Evolutionary conservation across 257 asterid species (phyloP), one percentile per base, ranked within the genome.

Genomic region (Solanum boliviense): DNA sequence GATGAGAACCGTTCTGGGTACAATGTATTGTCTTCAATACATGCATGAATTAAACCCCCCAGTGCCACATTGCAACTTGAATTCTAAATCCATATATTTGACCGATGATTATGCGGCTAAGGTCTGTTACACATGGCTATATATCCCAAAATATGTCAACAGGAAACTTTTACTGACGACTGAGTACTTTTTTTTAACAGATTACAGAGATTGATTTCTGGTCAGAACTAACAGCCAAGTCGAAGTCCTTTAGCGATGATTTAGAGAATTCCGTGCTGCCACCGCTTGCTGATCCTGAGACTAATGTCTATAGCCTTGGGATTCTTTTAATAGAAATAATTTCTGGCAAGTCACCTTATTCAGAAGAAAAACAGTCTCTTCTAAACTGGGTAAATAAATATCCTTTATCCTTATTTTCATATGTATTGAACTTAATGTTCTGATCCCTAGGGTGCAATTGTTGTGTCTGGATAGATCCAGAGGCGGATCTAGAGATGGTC

Each of bases 61-160:
- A 0, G 89, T 96, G 65, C 86, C 96, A 16, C 93, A 94, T 89
- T 88, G 93, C 58, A 95, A 95, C 86, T 90, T 96, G 91, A 94
- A 89, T 87, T 95, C 98, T 3, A 92, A 91, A 67, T 92, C 97
- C 34, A 86, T 95, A 83, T 93, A 90, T 91, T 94, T 96, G n/a
- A 96, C 99, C 1, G 99, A 96, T 82, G 99, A 96, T 75, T 96
- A 94, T 89, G 98, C 97, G 58, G 98, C 99, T 83, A 96, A 95
- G 97, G 97, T 93, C 84, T 79, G 91, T 71, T 31, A 78, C 27
- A 25, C 5, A 81, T 29, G 18, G 5, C 0, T 81, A 46, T 9
- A 3, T 27, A 18, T 25, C 27, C 68, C 41, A 29, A 7, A 29
- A 27, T 81, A 5, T 29, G 29, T 29, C 68, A 25, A 29, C 41